These are phyloP conservation scores for Lactifluus pinguis DNA, from an alignment of 768 basidiomycete species.

Conservation along the genomic window DNA sequence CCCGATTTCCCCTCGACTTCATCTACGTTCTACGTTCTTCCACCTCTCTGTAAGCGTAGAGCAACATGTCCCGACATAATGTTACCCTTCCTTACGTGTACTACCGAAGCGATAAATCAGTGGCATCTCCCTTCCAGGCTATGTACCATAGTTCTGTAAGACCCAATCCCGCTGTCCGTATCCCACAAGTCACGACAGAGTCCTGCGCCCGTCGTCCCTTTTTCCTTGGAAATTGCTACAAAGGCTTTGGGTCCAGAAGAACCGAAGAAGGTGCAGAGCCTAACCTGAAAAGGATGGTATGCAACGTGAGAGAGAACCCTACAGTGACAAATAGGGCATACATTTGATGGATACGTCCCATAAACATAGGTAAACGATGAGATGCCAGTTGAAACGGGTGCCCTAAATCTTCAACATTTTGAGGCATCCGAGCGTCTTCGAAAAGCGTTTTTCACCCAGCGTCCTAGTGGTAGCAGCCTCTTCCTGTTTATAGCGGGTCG, in stretches of 20 bases:
- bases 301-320: background rate
- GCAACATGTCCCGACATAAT: background rate
- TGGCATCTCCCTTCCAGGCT: background rate
- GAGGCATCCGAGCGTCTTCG: background rate
- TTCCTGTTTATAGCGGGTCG: background rate
- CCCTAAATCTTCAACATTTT: background rate
- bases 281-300: background rate
- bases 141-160: background rate
- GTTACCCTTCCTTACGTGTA: too few species aligned
- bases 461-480: background rate
- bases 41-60: background rate
- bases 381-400: background rate
- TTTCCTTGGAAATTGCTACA: background rate
- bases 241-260: background rate
- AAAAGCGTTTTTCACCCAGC: constrained; percentile 8
- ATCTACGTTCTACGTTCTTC: too few species aligned
- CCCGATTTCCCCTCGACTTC: too few species aligned
- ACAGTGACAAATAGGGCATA: background rate
- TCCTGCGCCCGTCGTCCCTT: background rate
- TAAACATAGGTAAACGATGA: background rate
- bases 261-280: background rate
- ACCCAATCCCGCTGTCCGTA: background rate
- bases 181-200: background rate
- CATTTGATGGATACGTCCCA: background rate
- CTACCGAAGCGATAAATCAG: background rate